Evolutionary conservation across 306 rosid genomes (phyloP), one percentile per base, ranked within the genome.

Genomic region (Arachis stenosperma): DNA sequence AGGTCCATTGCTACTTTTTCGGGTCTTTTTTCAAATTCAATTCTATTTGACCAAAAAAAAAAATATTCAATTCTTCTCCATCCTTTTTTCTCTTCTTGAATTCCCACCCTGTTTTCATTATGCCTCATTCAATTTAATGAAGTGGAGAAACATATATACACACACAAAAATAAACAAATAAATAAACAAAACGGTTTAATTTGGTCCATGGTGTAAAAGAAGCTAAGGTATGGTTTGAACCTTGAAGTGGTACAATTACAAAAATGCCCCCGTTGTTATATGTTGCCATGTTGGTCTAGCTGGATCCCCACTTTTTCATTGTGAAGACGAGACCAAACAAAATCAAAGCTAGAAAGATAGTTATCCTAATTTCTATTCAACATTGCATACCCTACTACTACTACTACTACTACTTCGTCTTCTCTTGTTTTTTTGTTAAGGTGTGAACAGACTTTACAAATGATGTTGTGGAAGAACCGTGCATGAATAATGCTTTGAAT

Each of bases 301-400:
- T 62, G 78, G 43, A 51, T 39, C 22, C 22, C 14, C 78, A 74
- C 77, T 71, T 66, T 9, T 8, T n/a, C 44, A 3, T 30, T 3
- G 7, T 30, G 46, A 50, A 14, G 52, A 48, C 9, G 68, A 47
- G 17, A 47, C 58, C 13, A 29, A 1, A 1, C 0, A 30, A 61
- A 61, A 8, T 33, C 9, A 46, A 71, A 14, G 9, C 30, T 57
- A n/a, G 57, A 51, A 47, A 47, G n/a, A 47, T 10, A 47, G 12
- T 47, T 9, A 47, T 47, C 14, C 52, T 47, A 11, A 2, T 47
- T 22, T 22, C 27, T 22, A 22, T 22, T 22, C 27, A 22, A 22
- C 27, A 22, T 22, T 22, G 27, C 27, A 22, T 22, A 22, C 27
- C 27, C 27, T 22, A 22, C 1, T 22, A 22, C 27, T 22, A 22